Conservation (phyloP, 2,329 filamentous ascomycete species). For the Phyllosticta paracitricarpa region DNA sequence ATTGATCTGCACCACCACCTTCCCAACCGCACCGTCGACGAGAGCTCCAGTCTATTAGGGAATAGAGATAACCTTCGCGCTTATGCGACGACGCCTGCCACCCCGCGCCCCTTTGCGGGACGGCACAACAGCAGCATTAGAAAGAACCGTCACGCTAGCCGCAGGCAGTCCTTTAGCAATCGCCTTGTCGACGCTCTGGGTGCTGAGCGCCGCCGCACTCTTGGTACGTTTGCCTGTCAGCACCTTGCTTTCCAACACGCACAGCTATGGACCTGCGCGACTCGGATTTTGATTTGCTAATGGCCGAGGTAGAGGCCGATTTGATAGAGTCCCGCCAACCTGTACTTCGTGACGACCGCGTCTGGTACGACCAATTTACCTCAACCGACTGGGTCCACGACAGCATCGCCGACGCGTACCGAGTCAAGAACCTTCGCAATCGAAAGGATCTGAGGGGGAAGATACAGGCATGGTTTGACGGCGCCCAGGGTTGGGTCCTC, state of each 20-base stretch:
- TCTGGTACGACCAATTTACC: slow-evolving; percentile 98
- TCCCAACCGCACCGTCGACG: slow-evolving; percentile 29
- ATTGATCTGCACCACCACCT: slow-evolving; percentile 18
- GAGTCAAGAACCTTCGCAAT: slow-evolving; percentile 70
- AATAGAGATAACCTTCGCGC: slow-evolving; percentile 31
- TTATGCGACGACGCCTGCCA: slow-evolving; percentile 28
- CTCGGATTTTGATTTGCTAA: slow-evolving; percentile 35
- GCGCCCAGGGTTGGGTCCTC: slow-evolving; percentile 86
- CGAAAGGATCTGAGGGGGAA: slow-evolving; percentile 80
- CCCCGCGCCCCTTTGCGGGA: slow-evolving; percentile 30
- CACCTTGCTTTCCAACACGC: neutral
- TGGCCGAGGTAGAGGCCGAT: slow-evolving; percentile 30
- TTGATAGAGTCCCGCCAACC: slow-evolving; percentile 56
- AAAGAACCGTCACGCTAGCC: slow-evolving; percentile 18
- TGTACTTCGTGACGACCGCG: slow-evolving; percentile 68
- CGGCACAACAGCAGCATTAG: slow-evolving; percentile 24
- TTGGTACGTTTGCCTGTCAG: slow-evolving; percentile 13
- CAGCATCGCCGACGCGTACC: slow-evolving; percentile 86
- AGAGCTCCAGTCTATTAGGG: slow-evolving; percentile 39
- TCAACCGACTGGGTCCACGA: slow-evolving; percentile 98
- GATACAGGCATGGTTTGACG: slow-evolving; percentile 66
- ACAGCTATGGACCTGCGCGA: slow-evolving; percentile 12
- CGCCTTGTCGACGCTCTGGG: slow-evolving; percentile 51
- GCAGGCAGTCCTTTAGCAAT: slow-evolving; percentile 25
- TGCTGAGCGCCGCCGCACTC: slow-evolving; percentile 40